Base-by-base conservation (phyloP, 371 early-diverging fungal species). In the Rhizopus stolonifer region DNA sequence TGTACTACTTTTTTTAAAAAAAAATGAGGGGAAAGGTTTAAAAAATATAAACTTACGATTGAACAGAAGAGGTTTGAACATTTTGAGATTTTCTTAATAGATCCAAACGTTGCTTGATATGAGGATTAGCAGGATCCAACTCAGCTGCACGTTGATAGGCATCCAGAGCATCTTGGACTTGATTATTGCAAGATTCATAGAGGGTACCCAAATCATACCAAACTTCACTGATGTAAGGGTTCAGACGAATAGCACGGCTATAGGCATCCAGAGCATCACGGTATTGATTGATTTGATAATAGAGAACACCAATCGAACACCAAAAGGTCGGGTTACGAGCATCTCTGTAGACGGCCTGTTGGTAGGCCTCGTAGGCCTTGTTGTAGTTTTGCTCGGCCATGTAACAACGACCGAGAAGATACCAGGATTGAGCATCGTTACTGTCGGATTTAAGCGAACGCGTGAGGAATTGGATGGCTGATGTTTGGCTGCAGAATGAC, bases 301-400 rank as follows among this genome's bases (percentile, higher is more conserved):
- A 97, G 0, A 97, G 76, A 0, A 96, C 93, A 55, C 98, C 98
- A 58, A 97, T 97, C 2, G 94, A 93, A 67, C 96, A 95, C 98
- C 98, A 97, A 60, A 93, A 95, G 2, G 88, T 89, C 6, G 98
- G 93, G 58, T 97, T 95, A 46, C 86, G 85, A 21, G 87, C 86
- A 62, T 97, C 96, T 40, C 92, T 87, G 61, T 91, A 83, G 15
- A 97, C 96, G 7, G 96, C 96, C 61, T 95, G 91, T 79, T 97
- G 96, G 64, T 95, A 97, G 1, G 93, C 90, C 49, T 95, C 94
- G 70, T 96, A 96, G 0, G 98, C 96, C 58, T 92, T 90, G 64
- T 86, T 91, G 73, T 86, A 93, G 48, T 94, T 92, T 58, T 89
- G 87, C 72, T 92, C 91, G 5, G 89, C 85, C 96, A 97, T 96